Base-by-base conservation (phyloP, 345 rosid genomes). In the Arabidopsis suecica region DNA sequence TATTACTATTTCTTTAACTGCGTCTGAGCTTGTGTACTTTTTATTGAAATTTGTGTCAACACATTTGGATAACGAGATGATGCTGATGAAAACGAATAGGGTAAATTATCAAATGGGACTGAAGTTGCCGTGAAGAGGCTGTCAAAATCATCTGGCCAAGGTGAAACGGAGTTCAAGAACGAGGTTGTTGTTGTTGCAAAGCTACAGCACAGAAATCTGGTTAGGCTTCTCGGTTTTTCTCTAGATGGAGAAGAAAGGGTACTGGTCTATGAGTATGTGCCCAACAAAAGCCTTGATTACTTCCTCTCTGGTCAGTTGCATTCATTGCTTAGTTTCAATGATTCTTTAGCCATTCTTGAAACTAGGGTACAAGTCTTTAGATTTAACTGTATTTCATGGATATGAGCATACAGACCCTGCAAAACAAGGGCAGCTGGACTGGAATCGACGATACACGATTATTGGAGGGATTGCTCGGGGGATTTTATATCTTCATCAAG, bases 141-240 rank as follows among this genome's bases (percentile, higher is more conserved):
- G 11, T 78, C 85, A 0, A 59, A 68, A 42, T 33, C 16, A 16
- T 86, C 90, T 2, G 62, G 74, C 13, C 88, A 84, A 84, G 90
- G 88, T 12, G 74, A 68, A 0, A 22, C 37, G n/a, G 88, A 86
- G 71, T 86, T 86, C 66, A 78, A 73, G 67, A 86, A 73, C 42
- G 88, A 86, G 80, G 78, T 83, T 25, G 61, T 69, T 20, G 18
- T 86, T 60, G 79, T 84, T 3, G 73, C 86, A n/a, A 83, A 72
- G 64, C 86, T 86, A 47, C 90, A 65, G 6, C 86, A 84, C 58
- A 69, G 42, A 66, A 86, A 86, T n/a, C 79, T 86, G 2, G 84
- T 83, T 22, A 81, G 82, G 50, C 78, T 86, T 49, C 48, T 75
- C 0, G 86, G 89, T 1, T 86, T 81, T 55, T 82, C 78, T 34